Percentiles rank a stretch among this genome's conserved stretches.
Conservation (phyloP, 129 eudicot species). For the Chrysanthemum seticuspe region DNA sequence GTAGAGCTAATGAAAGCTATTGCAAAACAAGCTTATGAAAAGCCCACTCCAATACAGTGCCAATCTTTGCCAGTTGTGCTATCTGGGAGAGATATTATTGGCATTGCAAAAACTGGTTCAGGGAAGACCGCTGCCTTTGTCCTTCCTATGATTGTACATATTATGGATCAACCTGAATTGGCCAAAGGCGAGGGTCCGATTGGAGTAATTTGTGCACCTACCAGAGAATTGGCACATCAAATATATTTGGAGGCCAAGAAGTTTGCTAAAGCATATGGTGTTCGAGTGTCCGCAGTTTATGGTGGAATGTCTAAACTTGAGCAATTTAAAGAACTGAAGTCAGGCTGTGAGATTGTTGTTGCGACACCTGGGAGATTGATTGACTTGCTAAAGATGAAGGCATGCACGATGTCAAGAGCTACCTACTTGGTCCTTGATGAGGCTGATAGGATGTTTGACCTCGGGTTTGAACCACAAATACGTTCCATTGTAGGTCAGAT, state of each 20-base stretch:
- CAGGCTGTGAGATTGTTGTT: conserved; percentile 91
- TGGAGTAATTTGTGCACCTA: conserved; percentile 96
- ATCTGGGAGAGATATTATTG: conserved; percentile 89
- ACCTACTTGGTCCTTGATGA: conserved; percentile 97
- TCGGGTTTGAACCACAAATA: conserved; percentile 96
- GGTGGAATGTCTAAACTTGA: conserved; percentile 99
- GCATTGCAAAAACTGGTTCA: conserved; percentile 98
- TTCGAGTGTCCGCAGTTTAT: conserved; percentile 94
- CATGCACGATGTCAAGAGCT: conserved; percentile 77
- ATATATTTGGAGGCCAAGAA: conserved; percentile 90
- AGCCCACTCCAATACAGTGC: conserved; percentile 93
- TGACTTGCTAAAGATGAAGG: conserved; percentile 92
- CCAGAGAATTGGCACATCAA: conserved; percentile 97
- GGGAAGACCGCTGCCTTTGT: conserved; percentile 98
- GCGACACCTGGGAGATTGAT: conserved; percentile 98
- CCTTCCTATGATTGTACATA: conserved; percentile 96
- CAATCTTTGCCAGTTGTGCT: conserved; percentile 85
- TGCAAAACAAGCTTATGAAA: conserved; percentile 87
- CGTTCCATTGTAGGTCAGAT: conserved; percentile 92
- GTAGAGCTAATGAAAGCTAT: conserved; percentile 82
- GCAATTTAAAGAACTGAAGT: conserved; percentile 89
- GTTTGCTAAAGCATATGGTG: conserved; percentile 76
- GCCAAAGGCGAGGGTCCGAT: conserved; percentile 93
- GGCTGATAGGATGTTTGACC: conserved; percentile 98
- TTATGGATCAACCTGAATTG: conserved; percentile 97